Evolutionary conservation across 345 rosid species (phyloP), one percentile per base, ranked within the genome.

Genomic region (Balakata baccata): DNA sequence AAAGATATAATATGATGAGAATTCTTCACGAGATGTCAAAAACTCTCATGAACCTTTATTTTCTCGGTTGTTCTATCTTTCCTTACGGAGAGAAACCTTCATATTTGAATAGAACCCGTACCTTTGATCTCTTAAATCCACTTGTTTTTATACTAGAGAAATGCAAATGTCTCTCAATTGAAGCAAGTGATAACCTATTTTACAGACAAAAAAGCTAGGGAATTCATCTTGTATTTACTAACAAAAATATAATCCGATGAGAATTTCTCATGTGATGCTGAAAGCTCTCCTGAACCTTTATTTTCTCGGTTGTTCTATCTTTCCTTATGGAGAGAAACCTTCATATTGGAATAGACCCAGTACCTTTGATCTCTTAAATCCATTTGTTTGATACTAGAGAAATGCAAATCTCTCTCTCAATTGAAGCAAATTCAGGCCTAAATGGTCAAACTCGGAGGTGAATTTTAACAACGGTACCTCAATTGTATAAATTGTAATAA

Each of bases 381-480:
- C 92, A 59, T 74, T 92, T 59, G 88, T 88, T 45, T 84, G 5
- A 51, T 88, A 1, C 87, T 89, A 51, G 89, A 89, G 64, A 81
- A 84, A 50, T 89, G 87, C 89, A 74, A 80, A 46, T 85, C 87
- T 51, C 64, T 89, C 38, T 23, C 77, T 71, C 94, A 94, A 20
- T 41, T 92, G 81, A 90, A 84, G 81, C 92, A 90, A 80, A 84
- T 92, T 60, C 97, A 90, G 77, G 73, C 96, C 75, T 95, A 84
- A 76, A 83, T 88, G 87, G 74, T 75, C 53, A 34, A 82, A 67
- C 82, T 83, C 8, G 92, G 90, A n/a, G n/a, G n/a, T n/a, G n/a
- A n/a, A n/a, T n/a, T n/a, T n/a, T n/a, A n/a, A n/a, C n/a, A n/a
- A n/a, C n/a, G n/a, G n/a, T n/a, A n/a, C n/a, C n/a, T n/a, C n/a